These are phyloP conservation scores for Datura wrightii DNA, from an alignment of 257 asterid species.

Conservation along the genomic window DNA sequence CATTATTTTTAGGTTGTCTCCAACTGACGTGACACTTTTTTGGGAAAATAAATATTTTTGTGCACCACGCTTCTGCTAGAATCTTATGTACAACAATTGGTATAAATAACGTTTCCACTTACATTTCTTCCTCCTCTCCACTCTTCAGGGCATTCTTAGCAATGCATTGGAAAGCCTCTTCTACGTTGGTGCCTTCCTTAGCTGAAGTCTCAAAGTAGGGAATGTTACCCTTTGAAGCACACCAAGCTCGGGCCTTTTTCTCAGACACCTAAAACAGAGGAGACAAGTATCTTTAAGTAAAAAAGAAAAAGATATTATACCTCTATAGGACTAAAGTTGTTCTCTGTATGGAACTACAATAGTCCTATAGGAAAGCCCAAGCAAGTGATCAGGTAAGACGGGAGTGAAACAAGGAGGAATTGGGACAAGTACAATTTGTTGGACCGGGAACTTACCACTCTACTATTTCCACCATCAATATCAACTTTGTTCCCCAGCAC, in stretches of 20 bases:
- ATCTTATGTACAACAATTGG: not conserved
- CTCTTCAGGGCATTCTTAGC: conserved; percentile 89
- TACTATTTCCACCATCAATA: conserved; percentile 93
- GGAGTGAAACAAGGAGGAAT: not conserved
- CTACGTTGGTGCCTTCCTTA: conserved; percentile 94
- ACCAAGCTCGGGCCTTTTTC: conserved; percentile 99
- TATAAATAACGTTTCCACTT: conserved; percentile 40
- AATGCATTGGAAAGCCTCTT: conserved; percentile 95
- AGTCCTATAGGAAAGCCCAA: not conserved
- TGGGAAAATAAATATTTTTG: not conserved
- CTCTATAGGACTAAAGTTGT: not conserved
- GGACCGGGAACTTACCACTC: conserved; percentile 68
- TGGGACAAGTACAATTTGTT: not conserved
- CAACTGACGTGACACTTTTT: not conserved
- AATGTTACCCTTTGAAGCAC: conserved; percentile 94
- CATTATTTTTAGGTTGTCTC: not conserved
- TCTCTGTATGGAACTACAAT: not conserved
- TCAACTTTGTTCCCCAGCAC: conserved; percentile 97
- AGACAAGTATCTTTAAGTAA: not conserved
- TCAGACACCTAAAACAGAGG: conserved; percentile 74
- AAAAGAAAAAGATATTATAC: not conserved
- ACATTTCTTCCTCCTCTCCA: conserved; percentile 97
- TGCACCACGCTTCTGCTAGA: not conserved
- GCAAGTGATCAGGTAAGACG: not conserved
- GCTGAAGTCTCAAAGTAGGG: conserved; percentile 99